Evolutionary conservation across 495 filamentous ascomycete species (phyloP), one percentile per base, ranked within the genome.

Genomic region (Evernia prunastri): DNA sequence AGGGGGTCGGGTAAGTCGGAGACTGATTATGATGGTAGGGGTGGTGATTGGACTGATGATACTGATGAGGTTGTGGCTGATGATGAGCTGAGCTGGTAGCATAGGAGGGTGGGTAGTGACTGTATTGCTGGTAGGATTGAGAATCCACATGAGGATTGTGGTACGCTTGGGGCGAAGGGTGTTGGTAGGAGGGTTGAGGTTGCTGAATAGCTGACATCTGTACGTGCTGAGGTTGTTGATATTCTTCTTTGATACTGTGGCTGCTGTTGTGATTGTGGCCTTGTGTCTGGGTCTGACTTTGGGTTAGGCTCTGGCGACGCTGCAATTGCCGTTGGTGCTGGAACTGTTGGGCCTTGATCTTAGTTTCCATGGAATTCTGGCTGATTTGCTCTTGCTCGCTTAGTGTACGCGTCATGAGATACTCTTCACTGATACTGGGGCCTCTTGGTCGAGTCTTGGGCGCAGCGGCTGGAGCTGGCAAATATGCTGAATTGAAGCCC

Each of bases 331-430:
- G 63, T 40, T 68, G 67, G 17, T 57, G 47, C 12, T 63, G 64
- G 54, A 60, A 39, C 47, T 69, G 37, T 29, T 61, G 57, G 29
- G 61, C 54, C 35, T 56, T 69, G 43, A 47, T 59, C 40, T 62
- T 67, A n/a, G 64, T 63, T 40, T 70, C 58, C 35, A 56, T 64
- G 12, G 64, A 54, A 17, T 61, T 62, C 53, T 58, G 60, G 35
- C 60, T 66, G 39, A 70, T 63, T 25, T 45, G 63, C 42, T 68
- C 68, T 36, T 69, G 69, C 54, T 71, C 45, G 58, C 66, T 71
- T 12, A 56, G 64, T 8, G 63, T 67, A 33, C 67, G 67, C 35
- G 60, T 63, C 69, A 71, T 68, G 42, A 71, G 53, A 27, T 62
- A 71, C 18, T 59, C 63, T 51, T 71, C 67, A 43, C 69, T 71